Evolutionary conservation across 2,329 filamentous ascomycete species (phyloP).

Genomic region (Neofusicoccum laricinum): DNA sequence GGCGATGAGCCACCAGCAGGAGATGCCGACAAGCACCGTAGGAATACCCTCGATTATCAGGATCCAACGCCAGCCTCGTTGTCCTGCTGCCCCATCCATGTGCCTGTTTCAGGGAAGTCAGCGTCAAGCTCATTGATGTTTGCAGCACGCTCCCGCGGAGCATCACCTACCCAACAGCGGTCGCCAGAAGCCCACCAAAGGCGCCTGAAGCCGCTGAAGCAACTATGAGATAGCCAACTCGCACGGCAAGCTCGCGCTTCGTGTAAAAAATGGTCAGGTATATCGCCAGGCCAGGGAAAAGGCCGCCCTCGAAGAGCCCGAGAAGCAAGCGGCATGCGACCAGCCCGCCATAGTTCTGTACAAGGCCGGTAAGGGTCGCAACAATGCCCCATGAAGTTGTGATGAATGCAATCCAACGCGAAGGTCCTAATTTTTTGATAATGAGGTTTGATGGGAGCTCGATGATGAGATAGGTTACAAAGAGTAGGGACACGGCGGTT

Average conservation of each 20-base stretch:
- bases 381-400: constrained; percentile 60
- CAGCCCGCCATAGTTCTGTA: constrained; percentile 62
- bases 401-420: constrained; percentile 58
- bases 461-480: constrained; percentile 45
- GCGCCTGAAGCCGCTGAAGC: constrained; percentile 69
- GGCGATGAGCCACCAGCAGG: constrained; percentile 59
- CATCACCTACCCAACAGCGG: constrained; percentile 40
- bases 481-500: constrained; percentile 44
- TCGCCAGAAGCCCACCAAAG: constrained; percentile 69
- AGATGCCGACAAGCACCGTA: constrained; percentile 47
- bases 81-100: too few species aligned
- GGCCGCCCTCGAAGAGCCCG: constrained; percentile 65
- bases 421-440: constrained; percentile 44
- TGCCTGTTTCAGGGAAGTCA: constrained; percentile 35
- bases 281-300: constrained; percentile 68
- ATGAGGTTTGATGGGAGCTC: constrained; percentile 47
- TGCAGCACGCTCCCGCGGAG: constrained; percentile 21
- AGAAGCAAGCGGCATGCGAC: constrained; percentile 67
- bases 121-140: constrained; percentile 49
- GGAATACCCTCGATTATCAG: too few species aligned
- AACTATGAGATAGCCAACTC: constrained; percentile 72
- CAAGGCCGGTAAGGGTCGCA: constrained; percentile 66
- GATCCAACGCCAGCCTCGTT: too few species aligned
- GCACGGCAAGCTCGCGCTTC: constrained; percentile 67
- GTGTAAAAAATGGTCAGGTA: constrained; percentile 77